Conservation (phyloP, 306 rosid genomes). For the Glycine tomentella region DNA sequence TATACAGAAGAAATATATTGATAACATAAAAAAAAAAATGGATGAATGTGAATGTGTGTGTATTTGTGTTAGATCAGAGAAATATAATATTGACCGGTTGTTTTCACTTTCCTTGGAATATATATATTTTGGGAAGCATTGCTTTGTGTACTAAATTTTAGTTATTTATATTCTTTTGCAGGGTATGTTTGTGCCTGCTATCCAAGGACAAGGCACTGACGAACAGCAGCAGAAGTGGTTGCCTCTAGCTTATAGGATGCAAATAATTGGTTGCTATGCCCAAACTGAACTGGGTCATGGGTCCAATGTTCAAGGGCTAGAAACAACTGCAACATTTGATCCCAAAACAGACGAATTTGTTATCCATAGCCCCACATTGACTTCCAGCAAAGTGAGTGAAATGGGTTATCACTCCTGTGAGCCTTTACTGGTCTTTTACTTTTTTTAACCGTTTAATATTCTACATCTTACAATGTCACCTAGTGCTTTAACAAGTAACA, state of each 20-base stretch:
- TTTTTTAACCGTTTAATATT: constrained; percentile 16
- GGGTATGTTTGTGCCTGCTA: constrained; percentile 96
- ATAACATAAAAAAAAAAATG: neutral
- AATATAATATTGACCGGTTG: neutral
- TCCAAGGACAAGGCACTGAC: constrained; percentile 90
- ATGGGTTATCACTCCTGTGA: neutral
- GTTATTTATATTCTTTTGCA: constrained; percentile 46
- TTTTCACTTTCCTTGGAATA: neutral
- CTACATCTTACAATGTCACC: constrained; percentile 21
- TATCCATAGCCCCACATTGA: constrained; percentile 91
- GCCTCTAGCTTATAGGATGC: constrained; percentile 88
- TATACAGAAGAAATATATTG: constrained; percentile 1
- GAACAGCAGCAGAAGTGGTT: constrained; percentile 94
- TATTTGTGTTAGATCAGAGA: neutral
- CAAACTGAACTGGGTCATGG: constrained; percentile 99
- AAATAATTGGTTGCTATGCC: constrained; percentile 98
- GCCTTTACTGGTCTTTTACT: neutral
- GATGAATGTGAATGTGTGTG: constrained; percentile 9
- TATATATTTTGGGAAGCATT: neutral
- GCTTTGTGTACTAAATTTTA: constrained; percentile 24
- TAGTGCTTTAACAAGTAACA: constrained; percentile 21
- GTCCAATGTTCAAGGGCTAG: constrained; percentile 98
- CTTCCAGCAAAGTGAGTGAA: constrained; percentile 90
- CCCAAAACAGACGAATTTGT: constrained; percentile 82
- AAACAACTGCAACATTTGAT: constrained; percentile 97